Evolutionary conservation across 805 yeast species (phyloP).

Genomic region (Kazachstania viticola): DNA sequence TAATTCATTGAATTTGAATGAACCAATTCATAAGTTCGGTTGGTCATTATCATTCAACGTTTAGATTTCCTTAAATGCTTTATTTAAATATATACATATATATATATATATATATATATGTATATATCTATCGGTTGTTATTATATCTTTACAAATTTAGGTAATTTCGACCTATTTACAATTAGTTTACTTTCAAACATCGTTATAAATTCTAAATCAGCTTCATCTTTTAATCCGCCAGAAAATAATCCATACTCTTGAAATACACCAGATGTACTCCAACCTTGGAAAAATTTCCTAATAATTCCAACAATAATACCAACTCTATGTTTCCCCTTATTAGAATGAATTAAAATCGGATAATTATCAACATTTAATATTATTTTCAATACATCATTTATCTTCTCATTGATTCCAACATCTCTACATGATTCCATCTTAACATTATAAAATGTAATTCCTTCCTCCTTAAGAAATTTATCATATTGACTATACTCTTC

Average conservation of each 20-base stretch:
- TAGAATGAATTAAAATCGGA: conserved; percentile 84
- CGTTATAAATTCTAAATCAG: conserved; percentile 84
- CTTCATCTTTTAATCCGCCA: conserved; percentile 76
- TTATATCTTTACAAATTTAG: conserved; percentile 46
- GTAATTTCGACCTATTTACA: conserved; percentile 39
- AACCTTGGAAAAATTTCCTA: conserved; percentile 76
- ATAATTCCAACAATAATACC: conserved; percentile 90
- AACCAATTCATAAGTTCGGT: conserved; percentile 97
- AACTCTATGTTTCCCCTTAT: conserved; percentile 94
- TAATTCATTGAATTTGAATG: conserved; percentile 89
- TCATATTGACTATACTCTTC: conserved; percentile 56
- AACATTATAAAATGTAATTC: conserved; percentile 46
- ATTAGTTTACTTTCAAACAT: conserved; percentile 54
- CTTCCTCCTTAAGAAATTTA: conserved; percentile 49
- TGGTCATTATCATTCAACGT: conserved; percentile 88
- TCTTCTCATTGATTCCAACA: conserved; percentile 49
- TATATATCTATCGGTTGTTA: no score
- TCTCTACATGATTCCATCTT: conserved; percentile 66
- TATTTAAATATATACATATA: not conserved
- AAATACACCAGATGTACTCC: conserved; percentile 88
- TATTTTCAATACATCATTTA: conserved; percentile 44
- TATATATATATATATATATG: not conserved
- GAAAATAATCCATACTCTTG: conserved; percentile 92
- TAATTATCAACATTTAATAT: conserved; percentile 57
- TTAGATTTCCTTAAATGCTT: conserved; percentile 28